These are phyloP conservation scores for Penicillium arizonense DNA, from an alignment of 495 filamentous ascomycete species.

Conservation along the genomic window DNA sequence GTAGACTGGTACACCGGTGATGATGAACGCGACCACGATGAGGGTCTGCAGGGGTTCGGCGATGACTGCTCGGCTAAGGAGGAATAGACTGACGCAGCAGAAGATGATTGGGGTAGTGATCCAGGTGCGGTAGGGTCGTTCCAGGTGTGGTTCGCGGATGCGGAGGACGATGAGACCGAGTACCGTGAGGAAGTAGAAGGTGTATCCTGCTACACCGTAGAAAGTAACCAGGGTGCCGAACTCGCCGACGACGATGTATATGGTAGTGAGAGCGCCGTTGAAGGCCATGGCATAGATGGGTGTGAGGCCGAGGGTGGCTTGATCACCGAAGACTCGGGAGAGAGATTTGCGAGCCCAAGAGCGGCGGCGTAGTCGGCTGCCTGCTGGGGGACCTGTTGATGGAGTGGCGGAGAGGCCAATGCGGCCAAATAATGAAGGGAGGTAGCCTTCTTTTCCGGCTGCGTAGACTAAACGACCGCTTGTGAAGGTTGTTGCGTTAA, in stretches of 20 bases:
- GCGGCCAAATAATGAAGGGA: slow-evolving; percentile 78
- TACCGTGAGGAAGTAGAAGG: slow-evolving; percentile 95
- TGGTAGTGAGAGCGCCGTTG: slow-evolving; percentile 67
- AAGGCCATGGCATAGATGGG: slow-evolving; percentile 87
- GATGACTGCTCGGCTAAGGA: slow-evolving; percentile 84
- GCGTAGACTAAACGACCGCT: slow-evolving; percentile 88
- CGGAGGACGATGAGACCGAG: slow-evolving; percentile 88
- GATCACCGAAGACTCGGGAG: slow-evolving; percentile 57
- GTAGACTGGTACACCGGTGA: slow-evolving; percentile 80
- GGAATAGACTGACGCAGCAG: slow-evolving; percentile 93
- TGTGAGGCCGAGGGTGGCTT: slow-evolving; percentile 67
- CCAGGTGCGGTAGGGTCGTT: slow-evolving; percentile 92
- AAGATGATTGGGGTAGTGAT: slow-evolving; percentile 96
- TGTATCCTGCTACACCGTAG: slow-evolving; percentile 94
- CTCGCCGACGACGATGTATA: slow-evolving; percentile 82
- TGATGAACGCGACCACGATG: slow-evolving; percentile 79
- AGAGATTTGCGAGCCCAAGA: slow-evolving; percentile 58
- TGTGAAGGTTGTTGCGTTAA: slow-evolving; percentile 95
- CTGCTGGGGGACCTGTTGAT: slow-evolving; percentile 22
- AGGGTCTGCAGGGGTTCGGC: slow-evolving; percentile 86
- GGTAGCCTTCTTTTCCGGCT: slow-evolving; percentile 92
- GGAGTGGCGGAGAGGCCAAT: slow-evolving; percentile 65
- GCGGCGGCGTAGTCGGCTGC: slow-evolving; percentile 50
- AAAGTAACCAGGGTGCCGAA: slow-evolving; percentile 92
- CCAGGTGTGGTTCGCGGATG: slow-evolving; percentile 82